These are phyloP conservation scores for Paramecium bursaria DNA, from an alignment of 73 alveolate species.

Conservation along the genomic window DNA sequence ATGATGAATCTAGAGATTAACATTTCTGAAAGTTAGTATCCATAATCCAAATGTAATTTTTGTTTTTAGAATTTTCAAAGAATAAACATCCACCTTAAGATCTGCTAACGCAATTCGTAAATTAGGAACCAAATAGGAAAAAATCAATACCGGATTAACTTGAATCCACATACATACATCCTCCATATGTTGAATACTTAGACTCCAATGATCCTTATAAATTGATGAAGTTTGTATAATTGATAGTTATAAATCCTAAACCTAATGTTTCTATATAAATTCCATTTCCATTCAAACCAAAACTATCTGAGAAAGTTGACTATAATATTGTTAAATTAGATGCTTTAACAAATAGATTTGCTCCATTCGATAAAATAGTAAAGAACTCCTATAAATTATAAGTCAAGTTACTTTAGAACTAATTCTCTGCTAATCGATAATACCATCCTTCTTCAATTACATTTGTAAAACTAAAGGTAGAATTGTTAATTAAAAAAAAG, in stretches of 20 bases:
- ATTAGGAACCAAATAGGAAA: neutral
- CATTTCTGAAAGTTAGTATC: neutral
- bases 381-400: neutral
- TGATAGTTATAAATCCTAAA: neutral
- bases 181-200: constrained; percentile 17
- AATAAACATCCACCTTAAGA: constrained; percentile 38
- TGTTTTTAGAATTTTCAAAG: neutral
- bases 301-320: neutral
- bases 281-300: constrained; percentile 37
- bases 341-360: neutral
- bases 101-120: constrained; percentile 36
- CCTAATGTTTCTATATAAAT: neutral
- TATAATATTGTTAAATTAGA: neutral
- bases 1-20: neutral
- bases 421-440: neutral
- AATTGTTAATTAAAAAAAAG: neutral
- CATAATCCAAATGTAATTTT: neutral
- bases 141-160: neutral
- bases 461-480: neutral
- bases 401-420: neutral
- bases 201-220: neutral
- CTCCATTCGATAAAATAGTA: neutral
- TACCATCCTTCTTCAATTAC: constrained; percentile 7
- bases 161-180: constrained; percentile 41
- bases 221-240: neutral